Conservation (phyloP, 2,329 filamentous ascomycete genomes). For the Botrytis fragariae region DNA sequence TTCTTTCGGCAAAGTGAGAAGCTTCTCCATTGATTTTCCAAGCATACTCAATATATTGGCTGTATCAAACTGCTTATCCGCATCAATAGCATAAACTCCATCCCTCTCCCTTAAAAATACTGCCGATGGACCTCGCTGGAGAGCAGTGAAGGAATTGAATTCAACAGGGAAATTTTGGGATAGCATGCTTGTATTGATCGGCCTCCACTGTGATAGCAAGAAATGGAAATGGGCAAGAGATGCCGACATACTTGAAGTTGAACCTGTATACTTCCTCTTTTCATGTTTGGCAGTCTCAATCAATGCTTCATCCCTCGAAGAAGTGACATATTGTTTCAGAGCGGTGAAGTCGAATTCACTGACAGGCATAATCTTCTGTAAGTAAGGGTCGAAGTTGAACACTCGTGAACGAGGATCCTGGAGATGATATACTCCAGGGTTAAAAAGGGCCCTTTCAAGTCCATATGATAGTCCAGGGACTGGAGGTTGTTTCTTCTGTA, state of each 20-base stretch:
- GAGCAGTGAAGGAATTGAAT: constrained; percentile 64
- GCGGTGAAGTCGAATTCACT: constrained; percentile 89
- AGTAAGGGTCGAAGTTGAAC: constrained; percentile 95
- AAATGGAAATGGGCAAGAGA: constrained; percentile 90
- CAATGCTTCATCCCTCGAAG: constrained; percentile 76
- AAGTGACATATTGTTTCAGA: constrained; percentile 84
- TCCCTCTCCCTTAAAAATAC: constrained; percentile 81
- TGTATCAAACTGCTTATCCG: constrained; percentile 85
- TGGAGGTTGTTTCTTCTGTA: constrained; percentile 33
- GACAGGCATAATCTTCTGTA: constrained; percentile 89
- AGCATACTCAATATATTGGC: constrained; percentile 87
- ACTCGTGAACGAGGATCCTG: constrained; percentile 85
- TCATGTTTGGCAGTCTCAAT: constrained; percentile 64
- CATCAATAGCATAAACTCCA: constrained; percentile 89
- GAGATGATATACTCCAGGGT: constrained; percentile 85
- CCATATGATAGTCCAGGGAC: constrained; percentile 38
- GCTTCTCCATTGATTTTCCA: constrained; percentile 94
- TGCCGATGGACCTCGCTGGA: constrained; percentile 71
- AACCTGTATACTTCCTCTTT: constrained; percentile 81
- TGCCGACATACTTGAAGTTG: constrained; percentile 93
- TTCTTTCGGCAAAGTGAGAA: constrained; percentile 77
- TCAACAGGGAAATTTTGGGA: constrained; percentile 65
- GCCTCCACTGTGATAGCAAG: constrained; percentile 79
- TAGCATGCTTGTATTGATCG: constrained; percentile 63
- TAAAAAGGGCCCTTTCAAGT: constrained; percentile 72